Conservation (phyloP, 2,329 filamentous ascomycete genomes). For the Penicillium sp. region DNA sequence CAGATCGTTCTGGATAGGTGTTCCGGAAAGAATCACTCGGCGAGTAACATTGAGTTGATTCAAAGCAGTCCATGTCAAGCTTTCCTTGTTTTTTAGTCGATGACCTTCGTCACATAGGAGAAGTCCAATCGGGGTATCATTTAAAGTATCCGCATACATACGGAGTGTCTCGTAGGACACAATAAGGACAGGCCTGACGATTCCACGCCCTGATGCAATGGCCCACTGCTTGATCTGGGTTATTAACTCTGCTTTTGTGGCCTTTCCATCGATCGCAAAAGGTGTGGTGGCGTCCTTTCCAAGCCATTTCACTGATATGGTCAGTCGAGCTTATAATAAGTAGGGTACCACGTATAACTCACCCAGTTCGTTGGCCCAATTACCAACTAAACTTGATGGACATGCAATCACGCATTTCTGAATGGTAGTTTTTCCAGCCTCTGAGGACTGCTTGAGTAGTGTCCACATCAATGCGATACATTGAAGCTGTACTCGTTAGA, state of each 20-base stretch:
- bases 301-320: slow-evolving; percentile 74
- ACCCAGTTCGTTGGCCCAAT: slow-evolving; percentile 92
- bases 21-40: slow-evolving; percentile 92
- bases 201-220: slow-evolving; percentile 81
- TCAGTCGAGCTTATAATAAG: slow-evolving; percentile 19
- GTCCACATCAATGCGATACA: slow-evolving; percentile 98
- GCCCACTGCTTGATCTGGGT: slow-evolving; percentile 93
- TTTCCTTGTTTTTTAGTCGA: slow-evolving; percentile 93
- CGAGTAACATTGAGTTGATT: slow-evolving; percentile 87
- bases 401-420: slow-evolving; percentile 97
- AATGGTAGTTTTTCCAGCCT: slow-evolving; percentile 90
- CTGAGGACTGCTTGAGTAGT: slow-evolving; percentile 87
- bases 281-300: slow-evolving; percentile 86
- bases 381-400: slow-evolving; percentile 91
- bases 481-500: slow-evolving; percentile 60
- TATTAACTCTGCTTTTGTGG: slow-evolving; percentile 87
- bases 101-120: slow-evolving; percentile 97
- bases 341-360: slow-evolving; percentile 13
- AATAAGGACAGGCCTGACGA: slow-evolving; percentile 91
- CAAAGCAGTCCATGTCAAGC: slow-evolving; percentile 87
- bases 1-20: slow-evolving; percentile 97
- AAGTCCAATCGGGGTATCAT: slow-evolving; percentile 83
- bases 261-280: slow-evolving; percentile 96
- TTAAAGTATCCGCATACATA: slow-evolving; percentile 85
- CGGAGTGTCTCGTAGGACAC: slow-evolving; percentile 96